Base-by-base conservation (phyloP, 352 stramenopile species). In the Globisporangium middletonii region DNA sequence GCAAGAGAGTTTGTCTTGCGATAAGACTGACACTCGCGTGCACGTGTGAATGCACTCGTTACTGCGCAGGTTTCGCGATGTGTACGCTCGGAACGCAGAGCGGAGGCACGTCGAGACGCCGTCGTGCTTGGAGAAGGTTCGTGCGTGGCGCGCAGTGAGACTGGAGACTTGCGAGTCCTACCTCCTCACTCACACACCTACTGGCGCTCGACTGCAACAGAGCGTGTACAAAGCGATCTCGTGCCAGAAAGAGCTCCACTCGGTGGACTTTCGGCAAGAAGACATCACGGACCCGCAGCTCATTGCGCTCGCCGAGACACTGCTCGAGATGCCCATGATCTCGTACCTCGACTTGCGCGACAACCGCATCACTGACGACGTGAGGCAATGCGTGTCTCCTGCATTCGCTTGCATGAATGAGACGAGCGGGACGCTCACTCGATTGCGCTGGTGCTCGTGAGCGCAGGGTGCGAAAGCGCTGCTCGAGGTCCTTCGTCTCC, bases 141-240 rank as follows among this genome's bases (percentile, higher is more conserved):
- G 35, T 50, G 12, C 23, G 23, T 23, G 23, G 23, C 23, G 23
- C 23, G 23, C 23, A 23, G 23, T 18, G 41, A 23, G 41, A 8
- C 12, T 46, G 1, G 41, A 46, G 41, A 19, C 41, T 18, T 13
- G 1, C 4, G 33, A 38, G 33, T 9, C 33, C 5, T 27, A 52
- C 52, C 27, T 23, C 1, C 28, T 50, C 19, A 50, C 19, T 59
- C 28, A 26, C 4, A 27, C 7, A 13, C 12, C 35, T 23, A 16
- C 23, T 42, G n/a, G 43, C 23, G 23, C 23, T 23, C 23, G 23
- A 27, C 9, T 43, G 19, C 15, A 44, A 16, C 15, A 92, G 82
- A 90, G 77, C 50, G 80, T 94, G 51, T 92, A 92, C 65, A 94
- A 92, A 58, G 80, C 82, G 5, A 92, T 94, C 47, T 89, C 84